Conservation (phyloP, 495 filamentous ascomycete genomes). For the Talaromyces ruber region DNA sequence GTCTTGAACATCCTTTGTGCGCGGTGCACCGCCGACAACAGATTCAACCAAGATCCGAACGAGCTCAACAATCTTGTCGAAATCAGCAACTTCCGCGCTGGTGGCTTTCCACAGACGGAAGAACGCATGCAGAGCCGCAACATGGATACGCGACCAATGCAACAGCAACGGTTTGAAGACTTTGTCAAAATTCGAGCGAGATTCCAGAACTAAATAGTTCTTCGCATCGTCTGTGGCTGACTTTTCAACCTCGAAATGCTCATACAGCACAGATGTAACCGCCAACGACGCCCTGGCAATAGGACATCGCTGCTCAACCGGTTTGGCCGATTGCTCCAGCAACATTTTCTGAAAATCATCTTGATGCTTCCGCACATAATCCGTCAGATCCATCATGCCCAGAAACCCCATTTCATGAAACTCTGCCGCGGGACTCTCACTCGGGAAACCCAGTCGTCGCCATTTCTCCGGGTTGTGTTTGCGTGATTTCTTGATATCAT, state of each 20-base stretch:
- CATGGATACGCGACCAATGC: constrained; percentile 95
- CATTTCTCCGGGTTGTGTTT: constrained; percentile 88
- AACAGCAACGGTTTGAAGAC: constrained; percentile 81
- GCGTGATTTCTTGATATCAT: constrained; percentile 45
- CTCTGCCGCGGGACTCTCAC: constrained; percentile 75
- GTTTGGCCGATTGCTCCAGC: constrained; percentile 76
- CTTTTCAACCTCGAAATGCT: constrained; percentile 92
- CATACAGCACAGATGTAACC: constrained; percentile 80
- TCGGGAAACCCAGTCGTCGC: constrained; percentile 85
- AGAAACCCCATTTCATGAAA: constrained; percentile 83
- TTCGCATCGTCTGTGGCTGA: constrained; percentile 75
- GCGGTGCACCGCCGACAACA: constrained; percentile 72
- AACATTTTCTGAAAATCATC: constrained; percentile 88
- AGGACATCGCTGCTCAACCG: constrained; percentile 68
- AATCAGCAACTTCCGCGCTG: constrained; percentile 74
- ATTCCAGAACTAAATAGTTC: constrained; percentile 68
- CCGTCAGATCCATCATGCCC: constrained; percentile 95
- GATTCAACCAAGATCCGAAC: constrained; percentile 87
- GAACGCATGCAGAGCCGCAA: constrained; percentile 78
- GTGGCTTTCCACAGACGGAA: constrained; percentile 89
- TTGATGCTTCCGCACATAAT: constrained; percentile 84
- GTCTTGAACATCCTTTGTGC: constrained; percentile 79
- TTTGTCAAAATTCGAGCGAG: constrained; percentile 70
- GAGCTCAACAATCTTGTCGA: constrained; percentile 84
- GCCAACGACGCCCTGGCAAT: constrained; percentile 82